Percentiles rank a stretch among this genome's conserved stretches.
Conservation (phyloP, 2,329 filamentous ascomycete species). For the Colletotrichum cuscutae region DNA sequence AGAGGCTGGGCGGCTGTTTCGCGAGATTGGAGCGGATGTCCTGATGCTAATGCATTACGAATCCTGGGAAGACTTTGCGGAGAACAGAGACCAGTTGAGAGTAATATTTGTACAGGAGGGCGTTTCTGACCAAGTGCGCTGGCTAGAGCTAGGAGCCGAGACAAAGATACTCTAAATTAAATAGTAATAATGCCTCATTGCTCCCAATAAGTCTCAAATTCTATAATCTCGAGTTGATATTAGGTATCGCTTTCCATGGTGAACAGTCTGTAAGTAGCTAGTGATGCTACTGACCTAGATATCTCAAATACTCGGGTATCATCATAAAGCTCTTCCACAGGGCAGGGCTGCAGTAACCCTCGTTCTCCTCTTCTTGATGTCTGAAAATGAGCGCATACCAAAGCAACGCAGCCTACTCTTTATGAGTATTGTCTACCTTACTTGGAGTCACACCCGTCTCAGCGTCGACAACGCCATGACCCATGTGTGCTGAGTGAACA, state of each 20-base stretch:
- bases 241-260: too few species aligned
- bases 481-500: constrained; percentile 48
- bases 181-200: not conserved
- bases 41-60: constrained; percentile 59
- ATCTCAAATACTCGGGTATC: too few species aligned
- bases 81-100: constrained; percentile 44
- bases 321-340: too few species aligned
- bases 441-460: constrained; percentile 35
- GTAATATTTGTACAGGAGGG: constrained; percentile 47
- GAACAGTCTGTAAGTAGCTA: too few species aligned
- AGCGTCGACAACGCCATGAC: constrained; percentile 32
- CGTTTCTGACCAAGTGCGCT: constrained; percentile 46
- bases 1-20: constrained; percentile 50
- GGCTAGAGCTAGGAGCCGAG: constrained; percentile 43
- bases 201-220: not conserved
- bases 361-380: too few species aligned
- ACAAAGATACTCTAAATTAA: not conserved
- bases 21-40: constrained; percentile 50
- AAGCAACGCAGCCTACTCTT: not conserved
- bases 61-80: constrained; percentile 55
- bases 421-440: not conserved
- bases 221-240: not conserved
- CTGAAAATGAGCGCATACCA: too few species aligned
- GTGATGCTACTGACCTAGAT: too few species aligned
- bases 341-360: too few species aligned